Evolutionary conservation across 2,329 filamentous ascomycete species (phyloP).

Genomic region (Botryotinia narcissicola): DNA sequence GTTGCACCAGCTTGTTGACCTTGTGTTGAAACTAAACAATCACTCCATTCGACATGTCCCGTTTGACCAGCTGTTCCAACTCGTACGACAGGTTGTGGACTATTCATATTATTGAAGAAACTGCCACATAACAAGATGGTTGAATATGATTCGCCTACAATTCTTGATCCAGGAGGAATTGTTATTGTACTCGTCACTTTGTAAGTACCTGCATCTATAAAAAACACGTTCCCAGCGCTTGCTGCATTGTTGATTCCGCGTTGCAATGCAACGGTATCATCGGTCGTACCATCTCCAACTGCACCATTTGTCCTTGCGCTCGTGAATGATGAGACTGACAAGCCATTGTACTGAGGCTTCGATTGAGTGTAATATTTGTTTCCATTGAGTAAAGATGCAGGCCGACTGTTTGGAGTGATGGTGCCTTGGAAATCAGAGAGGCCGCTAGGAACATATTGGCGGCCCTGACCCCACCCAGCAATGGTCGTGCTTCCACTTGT

Average conservation of each 20-base stretch:
- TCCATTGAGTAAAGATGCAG: constrained; percentile 15
- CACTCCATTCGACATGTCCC: constrained; percentile 60
- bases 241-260: constrained; percentile 51
- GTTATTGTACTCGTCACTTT: constrained; percentile 48
- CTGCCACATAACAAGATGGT: constrained; percentile 41
- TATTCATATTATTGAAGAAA: constrained; percentile 45
- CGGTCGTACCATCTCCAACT: constrained; percentile 53
- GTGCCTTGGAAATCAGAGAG: constrained; percentile 44
- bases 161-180: constrained; percentile 45
- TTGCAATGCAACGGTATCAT: constrained; percentile 61
- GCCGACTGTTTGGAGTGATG: constrained; percentile 36
- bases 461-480: constrained; percentile 15
- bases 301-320: constrained; percentile 44
- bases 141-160: constrained; percentile 46
- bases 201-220: constrained; percentile 58
- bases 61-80: constrained; percentile 57
- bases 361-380: constrained; percentile 45
- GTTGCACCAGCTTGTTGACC: constrained; percentile 57
- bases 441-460: constrained; percentile 54
- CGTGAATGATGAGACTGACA: constrained; percentile 42
- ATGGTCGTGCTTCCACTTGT: constrained; percentile 22
- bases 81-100: constrained; percentile 49
- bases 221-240: constrained; percentile 49
- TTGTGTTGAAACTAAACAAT: constrained; percentile 61
- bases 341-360: constrained; percentile 53